Percentiles rank a stretch among this genome's conserved stretches.
phyloP scores from a whole-genome alignment of 106 monocot genomes.

The Phalaenopsis aphrodite region DNA sequence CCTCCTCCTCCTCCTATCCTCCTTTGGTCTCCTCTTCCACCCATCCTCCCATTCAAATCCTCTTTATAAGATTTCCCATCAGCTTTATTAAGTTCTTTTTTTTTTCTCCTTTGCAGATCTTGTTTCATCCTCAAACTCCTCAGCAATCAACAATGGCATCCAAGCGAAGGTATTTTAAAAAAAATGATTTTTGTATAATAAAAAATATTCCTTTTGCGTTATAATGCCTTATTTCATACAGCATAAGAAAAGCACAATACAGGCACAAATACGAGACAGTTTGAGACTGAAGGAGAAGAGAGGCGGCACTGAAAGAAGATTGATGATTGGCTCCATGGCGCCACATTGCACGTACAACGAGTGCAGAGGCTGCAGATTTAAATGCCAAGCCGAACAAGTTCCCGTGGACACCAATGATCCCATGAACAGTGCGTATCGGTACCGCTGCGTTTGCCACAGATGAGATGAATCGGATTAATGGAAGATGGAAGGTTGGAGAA shows the following conservation, averaged over 20 bases:
- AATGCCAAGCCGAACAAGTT: slow-evolving; percentile 78
- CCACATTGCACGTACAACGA: slow-evolving; percentile 83
- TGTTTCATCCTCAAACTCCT: slow-evolving; percentile 1
- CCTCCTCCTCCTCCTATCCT: slow-evolving; percentile 12
- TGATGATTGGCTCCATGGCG: slow-evolving; percentile 78
- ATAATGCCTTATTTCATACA: not conserved
- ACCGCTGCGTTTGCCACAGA: slow-evolving; percentile 74
- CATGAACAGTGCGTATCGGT: slow-evolving; percentile 81
- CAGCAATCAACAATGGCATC: not conserved
- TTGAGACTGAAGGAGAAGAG: slow-evolving; percentile 9
- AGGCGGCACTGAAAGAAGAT: slow-evolving; percentile 22
- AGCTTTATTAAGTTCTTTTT: not conserved
- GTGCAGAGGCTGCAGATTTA: slow-evolving; percentile 86
- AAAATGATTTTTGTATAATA: too few species aligned
- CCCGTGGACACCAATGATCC: slow-evolving; percentile 84
- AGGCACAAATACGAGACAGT: not conserved
- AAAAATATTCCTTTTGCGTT: not conserved
- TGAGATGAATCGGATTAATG: slow-evolving; percentile 10
- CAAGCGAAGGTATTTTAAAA: not conserved
- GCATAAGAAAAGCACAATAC: not conserved
- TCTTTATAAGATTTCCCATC: not conserved
- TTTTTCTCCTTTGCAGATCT: not conserved
- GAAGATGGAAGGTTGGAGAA: not conserved
- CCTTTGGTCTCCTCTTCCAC: not conserved
- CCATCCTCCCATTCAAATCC: not conserved